phyloP scores from a whole-genome alignment of 768 basidiomycete genomes.

The Pleurotus sapidus region DNA sequence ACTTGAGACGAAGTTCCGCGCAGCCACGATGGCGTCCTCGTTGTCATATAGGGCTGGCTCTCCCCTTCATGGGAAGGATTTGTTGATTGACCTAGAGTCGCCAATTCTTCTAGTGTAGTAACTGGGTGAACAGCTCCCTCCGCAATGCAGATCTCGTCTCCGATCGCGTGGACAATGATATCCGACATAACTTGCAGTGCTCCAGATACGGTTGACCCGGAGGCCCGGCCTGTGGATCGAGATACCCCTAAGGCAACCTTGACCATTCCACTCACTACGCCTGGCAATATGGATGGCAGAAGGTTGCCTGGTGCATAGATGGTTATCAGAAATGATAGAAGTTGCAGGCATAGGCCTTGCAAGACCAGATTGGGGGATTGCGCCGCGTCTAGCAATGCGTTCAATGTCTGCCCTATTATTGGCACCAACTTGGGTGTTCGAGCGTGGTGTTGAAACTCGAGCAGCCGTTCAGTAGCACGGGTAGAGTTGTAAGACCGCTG shows the following conservation, averaged over 20 bases:
- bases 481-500: slow-evolving; percentile 16
- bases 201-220: slow-evolving; percentile 61
- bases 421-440: slow-evolving; percentile 58
- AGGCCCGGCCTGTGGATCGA: slow-evolving; percentile 63
- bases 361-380: slow-evolving; percentile 57
- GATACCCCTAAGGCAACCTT: slow-evolving; percentile 62
- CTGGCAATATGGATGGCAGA: slow-evolving; percentile 75
- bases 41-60: slow-evolving; percentile 34
- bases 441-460: slow-evolving; percentile 40
- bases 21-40: slow-evolving; percentile 75
- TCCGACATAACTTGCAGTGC: slow-evolving; percentile 56
- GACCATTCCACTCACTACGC: slow-evolving; percentile 74
- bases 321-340: slow-evolving; percentile 54
- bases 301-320: slow-evolving; percentile 52
- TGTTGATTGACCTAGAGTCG: slow-evolving; percentile 25
- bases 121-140: slow-evolving; percentile 57
- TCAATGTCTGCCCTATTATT: slow-evolving; percentile 79
- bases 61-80: slow-evolving; percentile 10
- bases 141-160: slow-evolving; percentile 62
- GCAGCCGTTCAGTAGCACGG: slow-evolving; percentile 25
- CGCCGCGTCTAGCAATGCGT: slow-evolving; percentile 61
- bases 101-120: slow-evolving; percentile 64
- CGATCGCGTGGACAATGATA: slow-evolving; percentile 55
- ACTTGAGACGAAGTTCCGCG: slow-evolving; percentile 80
- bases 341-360: slow-evolving; percentile 60